Evolutionary conservation across 768 basidiomycete genomes (phyloP).

Genomic region (Boletus subparvulus): DNA sequence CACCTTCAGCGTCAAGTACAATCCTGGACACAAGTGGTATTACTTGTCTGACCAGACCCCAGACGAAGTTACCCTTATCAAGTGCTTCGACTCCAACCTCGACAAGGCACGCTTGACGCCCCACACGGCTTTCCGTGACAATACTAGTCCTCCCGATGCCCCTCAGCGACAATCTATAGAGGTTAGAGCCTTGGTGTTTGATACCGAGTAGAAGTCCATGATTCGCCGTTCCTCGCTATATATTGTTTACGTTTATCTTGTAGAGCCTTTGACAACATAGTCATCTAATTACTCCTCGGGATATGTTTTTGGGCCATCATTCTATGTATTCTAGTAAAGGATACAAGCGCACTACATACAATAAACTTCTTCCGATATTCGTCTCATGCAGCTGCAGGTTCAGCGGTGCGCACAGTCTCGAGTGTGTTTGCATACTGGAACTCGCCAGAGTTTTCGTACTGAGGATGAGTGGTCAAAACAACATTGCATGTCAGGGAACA

Average conservation of each 20-base stretch:
- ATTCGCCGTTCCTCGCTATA: neutral
- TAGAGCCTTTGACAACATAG: no score
- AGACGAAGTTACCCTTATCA: slow-evolving; percentile 44
- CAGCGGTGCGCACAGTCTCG: slow-evolving; percentile 17
- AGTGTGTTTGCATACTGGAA: slow-evolving; percentile 75
- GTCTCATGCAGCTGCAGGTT: slow-evolving; percentile 16
- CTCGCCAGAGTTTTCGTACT: slow-evolving; percentile 81
- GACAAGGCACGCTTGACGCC: slow-evolving; percentile 42
- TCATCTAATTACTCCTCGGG: neutral
- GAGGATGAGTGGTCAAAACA: slow-evolving; percentile 1
- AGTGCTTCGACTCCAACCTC: slow-evolving; percentile 45
- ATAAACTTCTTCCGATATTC: neutral
- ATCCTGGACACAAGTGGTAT: slow-evolving; percentile 39
- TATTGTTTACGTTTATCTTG: neutral
- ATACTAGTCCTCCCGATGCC: slow-evolving; percentile 33
- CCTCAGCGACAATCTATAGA: slow-evolving; percentile 46
- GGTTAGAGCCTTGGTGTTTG: slow-evolving; percentile 44
- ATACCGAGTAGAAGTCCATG: slow-evolving; percentile 29
- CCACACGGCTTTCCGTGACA: slow-evolving; percentile 43
- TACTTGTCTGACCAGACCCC: slow-evolving; percentile 40
- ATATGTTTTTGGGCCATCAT: neutral
- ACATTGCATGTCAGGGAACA: neutral
- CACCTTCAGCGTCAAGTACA: slow-evolving; percentile 37
- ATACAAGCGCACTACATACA: neutral
- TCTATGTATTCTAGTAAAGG: neutral